Conservation (phyloP, 2,329 filamentous ascomycete genomes). For the Pyricularia sp. region DNA sequence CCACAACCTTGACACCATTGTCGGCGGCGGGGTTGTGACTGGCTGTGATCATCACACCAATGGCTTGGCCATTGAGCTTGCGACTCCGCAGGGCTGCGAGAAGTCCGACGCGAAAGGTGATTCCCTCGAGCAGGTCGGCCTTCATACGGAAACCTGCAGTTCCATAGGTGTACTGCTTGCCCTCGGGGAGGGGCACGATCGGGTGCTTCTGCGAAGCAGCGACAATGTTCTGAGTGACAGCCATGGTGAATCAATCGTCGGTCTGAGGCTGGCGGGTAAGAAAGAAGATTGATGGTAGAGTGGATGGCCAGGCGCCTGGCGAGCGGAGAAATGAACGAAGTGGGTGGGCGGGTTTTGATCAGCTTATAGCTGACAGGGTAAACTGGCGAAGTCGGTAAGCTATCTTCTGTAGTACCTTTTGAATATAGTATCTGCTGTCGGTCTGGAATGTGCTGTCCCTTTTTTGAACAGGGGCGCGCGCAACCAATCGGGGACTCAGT, state of each 20-base stretch:
- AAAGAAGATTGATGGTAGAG: not conserved
- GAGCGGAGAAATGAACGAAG: not conserved
- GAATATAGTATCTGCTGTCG: not conserved
- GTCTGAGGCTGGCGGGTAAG: not conserved
- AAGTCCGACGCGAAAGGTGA: constrained; percentile 85
- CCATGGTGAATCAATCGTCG: constrained; percentile 5
- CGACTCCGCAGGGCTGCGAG: constrained; percentile 79
- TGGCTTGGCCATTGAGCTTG: constrained; percentile 78
- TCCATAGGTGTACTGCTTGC: constrained; percentile 48
- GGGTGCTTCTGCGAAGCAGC: constrained; percentile 50
- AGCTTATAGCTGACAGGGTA: not conserved
- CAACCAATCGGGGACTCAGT: not conserved
- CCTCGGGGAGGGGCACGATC: constrained; percentile 33
- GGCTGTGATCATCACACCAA: constrained; percentile 93
- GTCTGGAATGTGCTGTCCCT: not conserved
- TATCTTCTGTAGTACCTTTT: not conserved
- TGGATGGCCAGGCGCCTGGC: not conserved
- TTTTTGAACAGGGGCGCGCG: not conserved
- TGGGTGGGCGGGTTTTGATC: not conserved
- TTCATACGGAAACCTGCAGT: constrained; percentile 58
- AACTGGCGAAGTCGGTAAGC: not conserved
- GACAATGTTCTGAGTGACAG: constrained; percentile 29
- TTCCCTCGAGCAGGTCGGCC: constrained; percentile 73
- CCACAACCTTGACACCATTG: constrained; percentile 91
- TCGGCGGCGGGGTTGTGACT: constrained; percentile 84